Conservation (phyloP, 2,329 filamentous ascomycete genomes). For the Aureobasidium sp. region DNA sequence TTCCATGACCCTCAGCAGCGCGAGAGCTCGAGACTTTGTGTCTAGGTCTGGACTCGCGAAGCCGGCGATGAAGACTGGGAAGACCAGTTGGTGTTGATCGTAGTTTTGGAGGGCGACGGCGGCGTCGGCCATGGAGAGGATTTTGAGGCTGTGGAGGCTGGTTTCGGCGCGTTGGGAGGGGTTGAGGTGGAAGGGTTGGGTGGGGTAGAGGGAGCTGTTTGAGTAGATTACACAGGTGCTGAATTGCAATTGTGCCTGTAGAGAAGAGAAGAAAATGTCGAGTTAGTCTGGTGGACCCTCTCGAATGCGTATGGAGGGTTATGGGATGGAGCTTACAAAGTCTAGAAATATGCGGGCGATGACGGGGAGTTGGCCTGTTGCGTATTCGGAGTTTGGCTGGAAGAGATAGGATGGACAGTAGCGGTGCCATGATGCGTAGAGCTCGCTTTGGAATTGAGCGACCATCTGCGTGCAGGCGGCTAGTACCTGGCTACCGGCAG, state of each 20-base stretch:
- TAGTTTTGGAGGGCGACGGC: constrained; percentile 32
- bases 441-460: constrained; percentile 21
- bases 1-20: constrained; percentile 42
- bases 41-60: constrained; percentile 32
- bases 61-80: constrained; percentile 48
- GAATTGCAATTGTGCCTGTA: constrained; percentile 11
- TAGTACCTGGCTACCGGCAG: not conserved
- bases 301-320: not conserved
- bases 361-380: constrained; percentile 25
- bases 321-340: constrained; percentile 31
- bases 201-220: constrained; percentile 45
- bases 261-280: not conserved
- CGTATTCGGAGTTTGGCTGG: constrained; percentile 15
- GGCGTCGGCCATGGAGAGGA: constrained; percentile 36
- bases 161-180: constrained; percentile 34
- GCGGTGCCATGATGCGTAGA: constrained; percentile 22
- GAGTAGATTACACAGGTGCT: constrained; percentile 38
- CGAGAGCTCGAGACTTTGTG: constrained; percentile 39
- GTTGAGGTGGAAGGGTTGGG: constrained; percentile 39
- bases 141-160: constrained; percentile 34
- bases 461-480: constrained; percentile 19
- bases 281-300: not conserved
- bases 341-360: constrained; percentile 29
- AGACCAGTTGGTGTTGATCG: constrained; percentile 40
- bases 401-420: constrained; percentile 22